Base-by-base conservation (phyloP, 208 protist genomes). In the Leishmania amazonensis region DNA sequence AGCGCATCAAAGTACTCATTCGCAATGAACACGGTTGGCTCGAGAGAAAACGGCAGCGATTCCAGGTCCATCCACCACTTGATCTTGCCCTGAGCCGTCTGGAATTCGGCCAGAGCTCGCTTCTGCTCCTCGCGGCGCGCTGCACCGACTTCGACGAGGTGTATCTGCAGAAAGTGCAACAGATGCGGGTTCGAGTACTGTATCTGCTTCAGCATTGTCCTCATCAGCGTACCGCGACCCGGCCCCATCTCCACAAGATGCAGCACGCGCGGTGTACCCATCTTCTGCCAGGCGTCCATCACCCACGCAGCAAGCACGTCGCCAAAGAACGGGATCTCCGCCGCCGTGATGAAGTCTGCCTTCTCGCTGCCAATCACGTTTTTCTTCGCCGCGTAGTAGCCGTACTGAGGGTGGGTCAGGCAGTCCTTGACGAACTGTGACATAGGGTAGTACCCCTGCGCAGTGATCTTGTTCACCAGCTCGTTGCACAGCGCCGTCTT, bases 1-100 rank as follows among this genome's bases (percentile, higher is more conserved):
- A 98, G 87, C 15, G 94, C 96, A 76, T 98, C 96, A 83, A 98
- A 98, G 83, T 96, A 97, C 89, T 98, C 96, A 58, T 98, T 97
- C 5, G 90, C 89, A 74, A 97, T 88, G 79, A 96, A 97, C 60
- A 98, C 93, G 31, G 93, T 96, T 31, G 96, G 94, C 85, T 96
- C 93, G 24, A 96, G 76, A 21, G 90, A 88, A 72, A 96, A 93
- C 13, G 94, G 93, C 58, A 98, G 87, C 47, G 91, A 94, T 85
- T 97, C 93, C 45, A 96, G 80, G 77, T 89, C 84, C 89, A 96
- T 94, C 90, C 92, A 96, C 94, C 94, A 97, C 81, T 93, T 93
- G 81, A 98, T 96, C 83, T 96, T 96, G 13, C 90, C 86, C 73
- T 92, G 86, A 42, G 91, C 92, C 38, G 93, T 97, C 84, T 97